Evolutionary conservation across 2,329 filamentous ascomycete species (phyloP).

Genomic region (Colletotrichum tamarilloi): DNA sequence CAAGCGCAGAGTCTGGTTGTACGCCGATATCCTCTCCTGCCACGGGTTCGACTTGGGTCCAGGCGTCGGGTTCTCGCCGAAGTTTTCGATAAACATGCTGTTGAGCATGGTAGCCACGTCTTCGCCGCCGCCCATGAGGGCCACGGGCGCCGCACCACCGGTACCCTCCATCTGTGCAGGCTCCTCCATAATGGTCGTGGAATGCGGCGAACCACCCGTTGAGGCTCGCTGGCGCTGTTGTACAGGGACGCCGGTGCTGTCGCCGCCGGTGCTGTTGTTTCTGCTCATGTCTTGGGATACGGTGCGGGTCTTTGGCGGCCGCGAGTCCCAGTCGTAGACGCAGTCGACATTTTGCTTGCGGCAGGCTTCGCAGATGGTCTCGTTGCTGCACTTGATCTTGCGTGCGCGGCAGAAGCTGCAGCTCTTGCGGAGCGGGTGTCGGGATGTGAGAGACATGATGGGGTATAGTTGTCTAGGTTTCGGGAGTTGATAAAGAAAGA

Average conservation of each 20-base stretch:
- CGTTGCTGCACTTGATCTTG: constrained; percentile 53
- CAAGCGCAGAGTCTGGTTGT: constrained; percentile 35
- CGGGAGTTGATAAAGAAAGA: neutral
- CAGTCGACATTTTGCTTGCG: constrained; percentile 49
- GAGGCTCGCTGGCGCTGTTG: neutral
- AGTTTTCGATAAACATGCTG: constrained; percentile 44
- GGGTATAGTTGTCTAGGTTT: neutral
- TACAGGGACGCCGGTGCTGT: neutral
- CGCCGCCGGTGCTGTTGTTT: constrained; percentile 17
- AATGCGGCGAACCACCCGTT: neutral
- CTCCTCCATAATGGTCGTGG: neutral
- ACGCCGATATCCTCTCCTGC: constrained; percentile 38
- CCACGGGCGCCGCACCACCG: neutral
- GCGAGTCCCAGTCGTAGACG: constrained; percentile 51
- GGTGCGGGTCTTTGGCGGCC: constrained; percentile 43
- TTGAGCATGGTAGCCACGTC: constrained; percentile 45
- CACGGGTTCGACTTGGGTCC: constrained; percentile 36
- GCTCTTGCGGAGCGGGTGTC: constrained; percentile 47
- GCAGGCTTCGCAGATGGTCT: constrained; percentile 50
- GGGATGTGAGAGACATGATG: constrained; percentile 34
- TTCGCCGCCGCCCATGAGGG: constrained; percentile 28
- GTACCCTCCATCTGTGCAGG: neutral
- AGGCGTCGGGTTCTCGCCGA: constrained; percentile 33
- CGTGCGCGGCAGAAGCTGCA: constrained; percentile 51
- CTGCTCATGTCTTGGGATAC: constrained; percentile 42